A percentile compares a stretch with the other conserved stretches of the same genome.
Evolutionary conservation across 1,139 yeast genomes (phyloP).

Genomic region (Candida labiduridarum): DNA sequence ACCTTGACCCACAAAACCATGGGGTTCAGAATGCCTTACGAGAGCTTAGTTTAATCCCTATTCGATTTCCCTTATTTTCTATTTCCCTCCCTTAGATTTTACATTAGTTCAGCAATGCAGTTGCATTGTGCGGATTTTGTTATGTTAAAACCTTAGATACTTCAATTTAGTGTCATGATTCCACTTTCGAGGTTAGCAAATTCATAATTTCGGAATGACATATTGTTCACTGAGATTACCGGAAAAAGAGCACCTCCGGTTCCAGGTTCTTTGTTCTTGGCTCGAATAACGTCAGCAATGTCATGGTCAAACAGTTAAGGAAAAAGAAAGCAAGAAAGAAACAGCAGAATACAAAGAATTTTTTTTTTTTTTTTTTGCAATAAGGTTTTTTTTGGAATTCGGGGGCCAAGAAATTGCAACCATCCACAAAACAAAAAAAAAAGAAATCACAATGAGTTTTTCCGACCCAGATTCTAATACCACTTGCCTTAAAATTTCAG

Average conservation of each 20-base stretch:
- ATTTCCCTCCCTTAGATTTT: no score
- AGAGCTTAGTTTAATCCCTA: neutral
- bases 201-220: no score
- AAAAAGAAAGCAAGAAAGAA: neutral
- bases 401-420: constrained; percentile 3
- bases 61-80: neutral
- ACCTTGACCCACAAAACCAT: neutral
- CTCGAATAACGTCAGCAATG: no score
- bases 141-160: no score
- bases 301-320: neutral
- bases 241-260: no score
- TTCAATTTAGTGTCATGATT: no score
- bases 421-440: constrained; percentile 2
- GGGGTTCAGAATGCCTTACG: neutral
- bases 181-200: no score
- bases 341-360: neutral
- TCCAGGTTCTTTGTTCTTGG: no score
- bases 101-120: no score
- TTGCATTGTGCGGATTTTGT: no score
- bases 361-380: neutral
- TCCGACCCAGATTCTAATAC: neutral
- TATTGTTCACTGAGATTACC: no score
- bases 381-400: neutral
- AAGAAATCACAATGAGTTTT: constrained; percentile 2
- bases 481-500: neutral